Percentiles rank a stretch among this genome's conserved stretches.
Evolutionary conservation across 2,329 filamentous ascomycete genomes (phyloP).

Genomic region (Chalaropsis ovoidea): DNA sequence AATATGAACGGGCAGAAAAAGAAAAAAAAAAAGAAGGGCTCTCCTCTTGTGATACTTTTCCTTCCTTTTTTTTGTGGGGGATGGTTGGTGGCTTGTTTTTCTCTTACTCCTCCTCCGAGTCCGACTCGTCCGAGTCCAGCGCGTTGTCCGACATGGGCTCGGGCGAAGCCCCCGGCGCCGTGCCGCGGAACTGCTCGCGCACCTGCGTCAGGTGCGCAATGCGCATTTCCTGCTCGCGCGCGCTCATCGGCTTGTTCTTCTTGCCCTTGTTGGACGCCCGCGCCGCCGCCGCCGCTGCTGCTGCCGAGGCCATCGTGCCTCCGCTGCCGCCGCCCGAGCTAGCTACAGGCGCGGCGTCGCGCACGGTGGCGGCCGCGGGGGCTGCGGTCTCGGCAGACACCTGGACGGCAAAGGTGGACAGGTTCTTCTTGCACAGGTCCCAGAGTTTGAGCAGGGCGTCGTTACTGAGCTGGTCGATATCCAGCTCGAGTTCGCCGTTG

Average conservation of each 20-base stretch:
- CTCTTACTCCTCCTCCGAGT: constrained; percentile 41
- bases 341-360: constrained; percentile 26
- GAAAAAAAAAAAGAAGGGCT: neutral
- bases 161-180: constrained; percentile 23
- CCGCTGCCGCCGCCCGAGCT: constrained; percentile 27
- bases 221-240: constrained; percentile 55
- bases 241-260: constrained; percentile 69
- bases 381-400: constrained; percentile 8
- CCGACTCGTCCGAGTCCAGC: constrained; percentile 35
- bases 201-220: constrained; percentile 52
- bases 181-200: constrained; percentile 32
- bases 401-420: constrained; percentile 33
- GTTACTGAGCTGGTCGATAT: constrained; percentile 48
- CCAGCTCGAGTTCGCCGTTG: constrained; percentile 49
- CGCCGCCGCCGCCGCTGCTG: constrained; percentile 31
- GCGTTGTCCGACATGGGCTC: constrained; percentile 25
- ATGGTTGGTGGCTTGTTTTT: neutral
- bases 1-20: constrained; percentile 13
- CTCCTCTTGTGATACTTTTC: too few species aligned
- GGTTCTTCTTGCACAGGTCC: constrained; percentile 38
- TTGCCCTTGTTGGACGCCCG: constrained; percentile 45
- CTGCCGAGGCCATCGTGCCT: constrained; percentile 13
- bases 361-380: constrained; percentile 27
- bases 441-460: constrained; percentile 46
- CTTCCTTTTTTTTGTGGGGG: neutral